A percentile compares a stretch with the other conserved stretches of the same genome.
Conservation (phyloP, 345 rosid species). For the Salix viminalis region DNA sequence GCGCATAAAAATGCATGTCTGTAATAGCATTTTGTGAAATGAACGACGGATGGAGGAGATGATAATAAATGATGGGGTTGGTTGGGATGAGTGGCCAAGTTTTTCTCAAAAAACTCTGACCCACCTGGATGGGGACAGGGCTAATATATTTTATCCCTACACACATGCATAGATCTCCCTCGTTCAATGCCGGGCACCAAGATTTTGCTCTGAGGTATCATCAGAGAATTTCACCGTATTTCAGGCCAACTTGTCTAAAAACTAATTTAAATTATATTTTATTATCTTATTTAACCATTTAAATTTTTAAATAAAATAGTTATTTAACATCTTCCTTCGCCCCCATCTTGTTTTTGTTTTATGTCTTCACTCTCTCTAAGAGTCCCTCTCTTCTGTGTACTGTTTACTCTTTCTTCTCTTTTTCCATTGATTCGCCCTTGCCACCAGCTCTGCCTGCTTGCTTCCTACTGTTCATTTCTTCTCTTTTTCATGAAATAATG, state of each 20-base stretch:
- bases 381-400: background rate
- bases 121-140: background rate
- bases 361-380: background rate
- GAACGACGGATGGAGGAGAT: background rate
- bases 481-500: background rate
- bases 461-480: background rate
- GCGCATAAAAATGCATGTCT: too few relatives aligned
- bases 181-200: conserved; percentile 24
- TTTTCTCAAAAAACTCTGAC: background rate
- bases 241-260: background rate
- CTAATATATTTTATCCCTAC: background rate
- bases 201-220: conserved; percentile 3
- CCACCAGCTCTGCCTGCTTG: background rate
- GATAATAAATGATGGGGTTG: background rate
- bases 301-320: too few relatives aligned
- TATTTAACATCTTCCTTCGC: too few relatives aligned
- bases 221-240: background rate
- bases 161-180: conserved; percentile 14
- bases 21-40: background rate
- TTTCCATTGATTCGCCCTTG: background rate
- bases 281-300: too few relatives aligned
- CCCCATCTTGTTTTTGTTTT: background rate
- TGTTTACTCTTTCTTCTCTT: background rate
- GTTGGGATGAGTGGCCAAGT: background rate
- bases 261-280: too few relatives aligned